Evolutionary conservation across 1,284 basidiomycete species (phyloP), one percentile per base, ranked within the genome.

Genomic region (Clitocybe nebularis): DNA sequence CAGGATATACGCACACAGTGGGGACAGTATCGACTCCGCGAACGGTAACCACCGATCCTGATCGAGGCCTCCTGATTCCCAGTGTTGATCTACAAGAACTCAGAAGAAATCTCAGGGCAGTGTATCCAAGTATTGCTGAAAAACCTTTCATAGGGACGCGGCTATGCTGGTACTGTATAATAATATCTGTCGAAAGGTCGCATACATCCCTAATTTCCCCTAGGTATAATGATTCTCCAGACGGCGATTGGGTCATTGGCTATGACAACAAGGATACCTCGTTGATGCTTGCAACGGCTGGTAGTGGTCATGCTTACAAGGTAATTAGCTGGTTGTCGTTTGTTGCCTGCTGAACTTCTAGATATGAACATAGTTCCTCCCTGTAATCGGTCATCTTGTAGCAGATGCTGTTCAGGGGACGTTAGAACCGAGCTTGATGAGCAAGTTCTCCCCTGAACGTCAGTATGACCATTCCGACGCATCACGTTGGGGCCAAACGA

Each of bases 251-350:
- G 84, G 68, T 91, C 26, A 87, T 93, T 48, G 85, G 88, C 24
- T 71, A 63, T 33, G 72, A 81, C 46, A 79, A 84, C 0, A 56
- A 60, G 4, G 74, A 86, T 54, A 55, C 68, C 7, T 72, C 72
- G 1, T 54, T 93, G 11, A 58, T 88, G 37, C 60, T 92, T 13
- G 89, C 87, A 3, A 89, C 87, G 0, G 84, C 75, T 10, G 89
- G 84, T 4, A 86, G 81, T 51, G 89, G 89, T 0, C 89, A 93
- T 62, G 89, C 79, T 0, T 92, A 80, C 70, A 93, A 91, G 73
- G 87, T 81, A 44, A 42, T 58, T 53, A 16, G 10, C 9, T 9
- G 19, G n/a, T 19, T 24, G 16, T 11, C 3, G 9, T 13, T 11
- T 22, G 2, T 13, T 9, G 7, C 33, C 16, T 8, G 32, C 5